phyloP scores from a whole-genome alignment of 345 rosid genomes.

The Pugionium cornutum region DNA sequence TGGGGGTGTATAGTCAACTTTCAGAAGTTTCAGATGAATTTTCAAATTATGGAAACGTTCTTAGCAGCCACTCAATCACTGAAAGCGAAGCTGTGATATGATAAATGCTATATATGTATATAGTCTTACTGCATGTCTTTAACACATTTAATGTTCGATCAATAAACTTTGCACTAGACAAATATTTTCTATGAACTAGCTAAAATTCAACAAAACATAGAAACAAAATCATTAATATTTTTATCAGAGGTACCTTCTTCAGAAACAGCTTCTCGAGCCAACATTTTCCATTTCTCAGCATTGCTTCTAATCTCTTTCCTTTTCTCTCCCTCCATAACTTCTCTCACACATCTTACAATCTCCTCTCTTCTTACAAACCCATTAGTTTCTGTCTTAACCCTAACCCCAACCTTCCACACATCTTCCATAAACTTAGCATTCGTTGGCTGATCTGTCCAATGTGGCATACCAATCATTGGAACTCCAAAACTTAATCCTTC shows the following conservation, averaged over 20 bases:
- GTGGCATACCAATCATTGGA: slow-evolving; percentile 49
- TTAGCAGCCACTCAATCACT: not conserved
- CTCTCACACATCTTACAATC: slow-evolving; percentile 47
- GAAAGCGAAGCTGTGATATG: slow-evolving; percentile 1
- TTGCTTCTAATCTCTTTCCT: slow-evolving; percentile 44
- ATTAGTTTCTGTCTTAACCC: slow-evolving; percentile 37
- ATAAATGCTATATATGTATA: not conserved
- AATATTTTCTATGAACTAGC: not conserved
- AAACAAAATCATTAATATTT: slow-evolving; percentile 47
- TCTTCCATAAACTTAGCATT: slow-evolving; percentile 48
- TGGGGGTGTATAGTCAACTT: not conserved
- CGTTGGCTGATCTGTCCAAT: slow-evolving; percentile 40
- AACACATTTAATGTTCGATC: not conserved
- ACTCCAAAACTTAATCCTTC: slow-evolving; percentile 40
- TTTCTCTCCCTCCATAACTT: slow-evolving; percentile 55
- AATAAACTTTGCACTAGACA: not conserved
- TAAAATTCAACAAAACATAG: slow-evolving; percentile 3
- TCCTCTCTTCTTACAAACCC: slow-evolving; percentile 49
- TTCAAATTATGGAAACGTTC: not conserved
- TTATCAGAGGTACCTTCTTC: slow-evolving; percentile 61
- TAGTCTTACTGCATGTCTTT: not conserved
- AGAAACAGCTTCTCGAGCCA: slow-evolving; percentile 52
- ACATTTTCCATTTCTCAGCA: slow-evolving; percentile 51
- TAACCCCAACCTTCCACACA: slow-evolving; percentile 52
- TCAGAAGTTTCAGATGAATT: not conserved